Evolutionary conservation across 2,329 filamentous ascomycete species (phyloP).

Genomic region (Neospermospora avenae): DNA sequence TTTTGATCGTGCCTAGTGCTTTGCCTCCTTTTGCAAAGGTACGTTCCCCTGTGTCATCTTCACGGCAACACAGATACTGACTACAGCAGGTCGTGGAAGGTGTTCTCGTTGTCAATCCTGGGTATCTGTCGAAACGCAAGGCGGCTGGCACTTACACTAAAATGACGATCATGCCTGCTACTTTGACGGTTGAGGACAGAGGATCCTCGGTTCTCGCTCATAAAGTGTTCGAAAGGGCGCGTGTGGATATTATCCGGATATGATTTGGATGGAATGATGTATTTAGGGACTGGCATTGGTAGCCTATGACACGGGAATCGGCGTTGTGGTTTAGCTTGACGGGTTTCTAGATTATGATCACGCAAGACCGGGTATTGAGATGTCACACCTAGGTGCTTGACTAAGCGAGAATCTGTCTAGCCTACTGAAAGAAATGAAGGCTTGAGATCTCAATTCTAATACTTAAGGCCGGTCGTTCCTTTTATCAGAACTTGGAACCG

Average conservation of each 20-base stretch:
- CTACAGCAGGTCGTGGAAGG: constrained; percentile 75
- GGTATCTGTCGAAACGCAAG: constrained; percentile 77
- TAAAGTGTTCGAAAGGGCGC: constrained; percentile 74
- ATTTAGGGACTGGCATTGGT: neutral
- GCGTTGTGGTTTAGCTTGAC: neutral
- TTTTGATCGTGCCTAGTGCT: constrained; percentile 78
- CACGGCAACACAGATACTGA: neutral
- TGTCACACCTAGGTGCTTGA: too few species aligned
- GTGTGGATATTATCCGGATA: constrained; percentile 85
- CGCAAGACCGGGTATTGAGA: neutral
- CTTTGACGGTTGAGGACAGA: constrained; percentile 54
- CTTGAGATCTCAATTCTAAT: too few species aligned
- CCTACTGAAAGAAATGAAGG: neutral
- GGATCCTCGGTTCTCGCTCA: constrained; percentile 62
- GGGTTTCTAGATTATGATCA: constrained; percentile 9
- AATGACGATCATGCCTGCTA: constrained; percentile 68
- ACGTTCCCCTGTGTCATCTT: neutral
- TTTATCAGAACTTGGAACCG: too few species aligned
- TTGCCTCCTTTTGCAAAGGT: constrained; percentile 88
- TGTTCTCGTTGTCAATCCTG: constrained; percentile 87
- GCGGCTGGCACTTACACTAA: constrained; percentile 83
- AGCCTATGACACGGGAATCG: constrained; percentile 4
- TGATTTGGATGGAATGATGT: constrained; percentile 32
- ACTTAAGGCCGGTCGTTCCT: too few species aligned
- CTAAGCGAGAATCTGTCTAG: too few species aligned